Conservation (phyloP, 192 early-diverging fungal genomes). For the Backusella sp. region DNA sequence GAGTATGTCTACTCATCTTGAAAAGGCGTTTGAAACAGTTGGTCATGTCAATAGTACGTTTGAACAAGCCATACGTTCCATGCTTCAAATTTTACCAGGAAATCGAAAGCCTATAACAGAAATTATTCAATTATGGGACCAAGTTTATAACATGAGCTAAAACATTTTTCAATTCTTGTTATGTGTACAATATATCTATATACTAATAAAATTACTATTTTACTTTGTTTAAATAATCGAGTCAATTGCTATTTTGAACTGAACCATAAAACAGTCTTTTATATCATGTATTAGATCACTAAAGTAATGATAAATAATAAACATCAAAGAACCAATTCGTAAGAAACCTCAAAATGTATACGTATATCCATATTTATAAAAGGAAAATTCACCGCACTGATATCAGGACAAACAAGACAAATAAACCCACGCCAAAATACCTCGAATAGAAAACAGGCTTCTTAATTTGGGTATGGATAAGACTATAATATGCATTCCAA, state of each 20-base stretch:
- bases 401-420: not conserved
- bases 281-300: not conserved
- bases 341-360: not conserved
- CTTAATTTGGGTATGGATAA: not conserved
- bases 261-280: not conserved
- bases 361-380: not conserved
- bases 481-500: not conserved
- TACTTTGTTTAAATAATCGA: not conserved
- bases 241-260: not conserved
- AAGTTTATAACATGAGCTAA: constrained; percentile 6
- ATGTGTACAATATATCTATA: not conserved
- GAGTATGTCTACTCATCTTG: not conserved
- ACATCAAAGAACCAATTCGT: not conserved
- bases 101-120: not conserved
- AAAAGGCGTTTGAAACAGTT: not conserved
- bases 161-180: not conserved
- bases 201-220: not conserved
- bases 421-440: not conserved
- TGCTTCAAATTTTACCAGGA: not conserved
- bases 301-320: not conserved
- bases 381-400: not conserved
- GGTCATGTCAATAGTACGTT: not conserved
- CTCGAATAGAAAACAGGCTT: too few relatives aligned
- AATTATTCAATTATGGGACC: not conserved
- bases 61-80: not conserved